Evolutionary conservation across 345 rosid species (phyloP).

Genomic region (Ailanthus altissimus): DNA sequence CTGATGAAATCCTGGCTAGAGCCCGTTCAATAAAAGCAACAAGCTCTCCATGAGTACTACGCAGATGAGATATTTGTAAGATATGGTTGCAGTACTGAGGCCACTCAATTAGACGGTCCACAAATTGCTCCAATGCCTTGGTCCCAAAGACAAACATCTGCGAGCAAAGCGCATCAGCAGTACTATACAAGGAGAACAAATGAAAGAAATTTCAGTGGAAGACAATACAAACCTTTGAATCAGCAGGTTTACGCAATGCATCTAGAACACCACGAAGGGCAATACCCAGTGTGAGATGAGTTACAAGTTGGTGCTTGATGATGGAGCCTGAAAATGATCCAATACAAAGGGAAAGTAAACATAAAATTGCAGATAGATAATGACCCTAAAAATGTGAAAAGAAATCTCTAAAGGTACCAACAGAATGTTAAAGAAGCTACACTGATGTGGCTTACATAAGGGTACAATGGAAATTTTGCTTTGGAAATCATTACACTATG

Average conservation of each 20-base stretch:
- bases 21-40: constrained; percentile 85
- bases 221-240: constrained; percentile 77
- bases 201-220: background rate
- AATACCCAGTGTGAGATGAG: constrained; percentile 87
- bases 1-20: constrained; percentile 80
- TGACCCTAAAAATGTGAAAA: background rate
- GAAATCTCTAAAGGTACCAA: background rate
- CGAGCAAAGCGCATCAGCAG: constrained; percentile 22
- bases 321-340: constrained; percentile 67
- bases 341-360: background rate
- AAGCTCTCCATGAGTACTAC: constrained; percentile 77
- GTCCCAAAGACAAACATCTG: constrained; percentile 99
- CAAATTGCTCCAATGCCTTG: constrained; percentile 93
- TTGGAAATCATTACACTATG: background rate
- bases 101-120: constrained; percentile 94
- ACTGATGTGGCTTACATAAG: background rate
- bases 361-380: background rate
- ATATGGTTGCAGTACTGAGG: constrained; percentile 99
- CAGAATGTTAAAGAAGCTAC: constrained; percentile 2
- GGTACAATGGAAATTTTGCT: background rate
- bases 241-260: constrained; percentile 94
- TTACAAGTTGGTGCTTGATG: constrained; percentile 95
- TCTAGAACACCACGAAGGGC: constrained; percentile 94
- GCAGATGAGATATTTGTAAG: constrained; percentile 94
- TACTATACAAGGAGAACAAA: constrained; percentile 13